A percentile compares a stretch with the other conserved stretches of the same genome.
Evolutionary conservation across 768 basidiomycete species (phyloP).

Genomic region (Lactarius trivialis): DNA sequence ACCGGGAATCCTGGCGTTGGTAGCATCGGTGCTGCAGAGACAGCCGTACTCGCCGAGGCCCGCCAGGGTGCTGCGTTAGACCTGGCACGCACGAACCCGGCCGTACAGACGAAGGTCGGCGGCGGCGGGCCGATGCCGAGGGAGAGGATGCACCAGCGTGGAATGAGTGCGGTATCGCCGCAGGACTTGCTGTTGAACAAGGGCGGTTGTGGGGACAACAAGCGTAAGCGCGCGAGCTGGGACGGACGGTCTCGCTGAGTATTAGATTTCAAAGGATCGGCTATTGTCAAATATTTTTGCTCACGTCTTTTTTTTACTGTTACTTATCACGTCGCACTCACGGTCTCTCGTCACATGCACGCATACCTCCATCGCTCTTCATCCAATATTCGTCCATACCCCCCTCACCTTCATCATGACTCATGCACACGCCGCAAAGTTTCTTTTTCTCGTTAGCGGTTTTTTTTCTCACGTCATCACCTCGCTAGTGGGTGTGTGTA

Average conservation of each 20-base stretch:
- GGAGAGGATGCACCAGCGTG: constrained; percentile 39
- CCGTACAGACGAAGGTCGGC: constrained; percentile 9
- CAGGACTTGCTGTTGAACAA: constrained; percentile 45
- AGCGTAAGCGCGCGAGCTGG: constrained; percentile 54
- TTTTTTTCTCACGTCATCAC: neutral
- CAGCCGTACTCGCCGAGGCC: constrained; percentile 8
- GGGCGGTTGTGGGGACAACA: constrained; percentile 38
- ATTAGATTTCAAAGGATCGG: neutral
- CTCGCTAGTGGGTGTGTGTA: neutral
- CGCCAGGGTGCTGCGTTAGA: constrained; percentile 47
- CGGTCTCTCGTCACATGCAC: constrained; percentile 14
- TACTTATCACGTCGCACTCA: constrained; percentile 15
- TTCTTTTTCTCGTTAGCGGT: neutral
- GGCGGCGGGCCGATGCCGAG: constrained; percentile 20
- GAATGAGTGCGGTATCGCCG: constrained; percentile 47
- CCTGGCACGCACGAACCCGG: constrained; percentile 35
- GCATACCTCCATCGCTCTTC: neutral
- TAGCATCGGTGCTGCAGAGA: neutral
- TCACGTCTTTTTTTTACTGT: constrained; percentile 15
- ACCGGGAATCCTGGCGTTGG: constrained; percentile 17
- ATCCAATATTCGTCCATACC: neutral
- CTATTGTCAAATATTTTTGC: neutral
- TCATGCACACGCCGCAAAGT: neutral
- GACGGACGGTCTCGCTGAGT: constrained; percentile 37
- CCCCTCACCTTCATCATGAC: constrained; percentile 4